Evolutionary conservation across 1,284 basidiomycete genomes (phyloP).

Genomic region (Ustilago bromivora): DNA sequence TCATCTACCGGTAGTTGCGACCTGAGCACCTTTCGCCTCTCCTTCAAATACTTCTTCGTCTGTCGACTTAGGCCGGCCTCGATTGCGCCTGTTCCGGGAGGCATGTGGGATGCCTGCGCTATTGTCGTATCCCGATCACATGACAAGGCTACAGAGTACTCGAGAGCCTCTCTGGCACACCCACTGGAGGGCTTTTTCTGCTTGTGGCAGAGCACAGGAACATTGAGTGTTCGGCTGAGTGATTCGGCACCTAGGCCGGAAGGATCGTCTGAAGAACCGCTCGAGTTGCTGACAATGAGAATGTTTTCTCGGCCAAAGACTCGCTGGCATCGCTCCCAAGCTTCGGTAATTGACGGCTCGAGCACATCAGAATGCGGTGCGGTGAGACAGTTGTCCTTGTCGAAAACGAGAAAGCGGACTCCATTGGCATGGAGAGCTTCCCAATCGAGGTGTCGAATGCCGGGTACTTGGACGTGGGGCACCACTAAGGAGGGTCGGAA

Average conservation of each 20-base stretch:
- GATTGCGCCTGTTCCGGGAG: slow-evolving; percentile 20
- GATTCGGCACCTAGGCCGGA: slow-evolving; percentile 87
- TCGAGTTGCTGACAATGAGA: slow-evolving; percentile 92
- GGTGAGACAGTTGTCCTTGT: slow-evolving; percentile 94
- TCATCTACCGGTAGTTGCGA: slow-evolving; percentile 75
- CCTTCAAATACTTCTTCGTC: slow-evolving; percentile 26
- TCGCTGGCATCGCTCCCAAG: slow-evolving; percentile 80
- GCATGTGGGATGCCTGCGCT: slow-evolving; percentile 59
- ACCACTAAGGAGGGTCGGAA: slow-evolving; percentile 80
- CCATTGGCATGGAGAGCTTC: slow-evolving; percentile 79
- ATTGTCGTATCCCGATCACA: slow-evolving; percentile 54
- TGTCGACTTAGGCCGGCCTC: slow-evolving; percentile 41
- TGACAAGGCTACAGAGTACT: slow-evolving; percentile 73
- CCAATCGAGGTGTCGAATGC: slow-evolving; percentile 90
- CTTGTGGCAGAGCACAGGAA: slow-evolving; percentile 83
- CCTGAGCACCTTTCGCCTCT: slow-evolving; percentile 25
- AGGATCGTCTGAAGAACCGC: slow-evolving; percentile 84
- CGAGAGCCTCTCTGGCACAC: slow-evolving; percentile 78
- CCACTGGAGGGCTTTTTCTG: slow-evolving; percentile 78
- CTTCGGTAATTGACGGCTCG: slow-evolving; percentile 72
- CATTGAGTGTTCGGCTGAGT: slow-evolving; percentile 80
- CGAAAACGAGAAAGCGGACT: slow-evolving; percentile 88
- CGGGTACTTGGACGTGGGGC: slow-evolving; percentile 80
- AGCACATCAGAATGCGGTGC: slow-evolving; percentile 65
- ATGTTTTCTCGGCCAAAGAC: slow-evolving; percentile 84